A percentile compares a stretch with the other conserved stretches of the same genome.
These are phyloP conservation scores for Colletotrichum sp. DNA, from an alignment of 2,329 filamentous ascomycete genomes.

Conservation along the genomic window DNA sequence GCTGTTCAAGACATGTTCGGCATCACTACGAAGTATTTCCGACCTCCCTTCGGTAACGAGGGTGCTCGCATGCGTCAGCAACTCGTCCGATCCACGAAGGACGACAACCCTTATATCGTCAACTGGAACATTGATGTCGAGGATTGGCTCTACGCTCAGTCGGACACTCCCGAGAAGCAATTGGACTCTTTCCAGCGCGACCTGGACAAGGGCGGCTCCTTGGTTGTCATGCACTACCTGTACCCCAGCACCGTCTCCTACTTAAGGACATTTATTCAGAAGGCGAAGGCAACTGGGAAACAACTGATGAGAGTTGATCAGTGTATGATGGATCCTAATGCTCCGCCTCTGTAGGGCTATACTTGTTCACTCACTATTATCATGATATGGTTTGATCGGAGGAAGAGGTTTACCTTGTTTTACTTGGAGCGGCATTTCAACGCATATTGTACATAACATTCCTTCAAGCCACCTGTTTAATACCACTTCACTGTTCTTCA, in stretches of 20 bases:
- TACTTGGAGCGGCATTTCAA: not conserved
- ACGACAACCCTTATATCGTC: slow-evolving; percentile 62
- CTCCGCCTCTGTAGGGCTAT: slow-evolving; percentile 29
- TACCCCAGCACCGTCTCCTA: slow-evolving; percentile 70
- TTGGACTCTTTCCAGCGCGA: slow-evolving; percentile 70
- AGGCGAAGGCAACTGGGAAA: slow-evolving; percentile 68
- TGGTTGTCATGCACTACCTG: slow-evolving; percentile 75
- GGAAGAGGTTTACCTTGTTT: not conserved
- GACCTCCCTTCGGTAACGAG: slow-evolving; percentile 72
- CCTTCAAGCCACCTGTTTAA: not conserved
- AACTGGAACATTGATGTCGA: slow-evolving; percentile 76
- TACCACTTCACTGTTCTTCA: not conserved
- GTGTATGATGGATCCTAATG: slow-evolving; percentile 40
- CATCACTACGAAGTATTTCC: slow-evolving; percentile 59
- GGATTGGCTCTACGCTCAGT: slow-evolving; percentile 72
- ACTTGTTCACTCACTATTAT: not conserved
- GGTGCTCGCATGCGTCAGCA: slow-evolving; percentile 70
- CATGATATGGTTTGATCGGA: not conserved
- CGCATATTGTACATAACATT: not conserved
- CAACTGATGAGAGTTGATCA: slow-evolving; percentile 49
- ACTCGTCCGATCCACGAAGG: slow-evolving; percentile 56
- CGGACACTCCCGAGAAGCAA: slow-evolving; percentile 68
- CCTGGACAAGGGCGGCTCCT: slow-evolving; percentile 63
- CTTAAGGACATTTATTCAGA: slow-evolving; percentile 67
- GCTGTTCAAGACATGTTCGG: slow-evolving; percentile 46